Evolutionary conservation across 176 grass and related monocot genomes (phyloP).

Genomic region (Alloteropsis semialata): DNA sequence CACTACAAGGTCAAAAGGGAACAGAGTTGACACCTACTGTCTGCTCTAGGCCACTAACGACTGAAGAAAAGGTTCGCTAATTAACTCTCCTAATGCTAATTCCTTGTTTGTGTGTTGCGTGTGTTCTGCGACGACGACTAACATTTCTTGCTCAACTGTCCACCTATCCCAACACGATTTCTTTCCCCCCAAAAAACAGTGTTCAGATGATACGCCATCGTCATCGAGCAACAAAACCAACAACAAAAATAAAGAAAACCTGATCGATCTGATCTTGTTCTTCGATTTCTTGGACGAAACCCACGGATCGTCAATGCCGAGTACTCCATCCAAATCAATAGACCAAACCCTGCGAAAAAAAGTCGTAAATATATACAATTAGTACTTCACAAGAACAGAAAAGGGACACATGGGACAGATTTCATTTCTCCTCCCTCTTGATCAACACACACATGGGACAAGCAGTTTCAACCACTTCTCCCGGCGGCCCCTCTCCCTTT

Average conservation of each 20-base stretch:
- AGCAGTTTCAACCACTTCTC: conserved; percentile 15
- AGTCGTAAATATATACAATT: background rate
- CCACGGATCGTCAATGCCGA: background rate
- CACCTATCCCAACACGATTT: background rate
- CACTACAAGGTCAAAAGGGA: background rate
- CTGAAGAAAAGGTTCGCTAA: background rate
- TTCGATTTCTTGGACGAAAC: background rate
- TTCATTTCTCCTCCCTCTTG: background rate
- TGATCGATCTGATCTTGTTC: background rate
- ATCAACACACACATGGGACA: conserved; percentile 33
- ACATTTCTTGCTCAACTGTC: background rate
- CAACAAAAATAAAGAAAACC: background rate
- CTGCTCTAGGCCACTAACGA: background rate
- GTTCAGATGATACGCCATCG: background rate
- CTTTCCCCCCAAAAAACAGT: background rate
- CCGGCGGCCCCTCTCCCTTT: background rate
- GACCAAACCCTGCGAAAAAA: background rate
- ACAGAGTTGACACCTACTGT: background rate
- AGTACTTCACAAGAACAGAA: background rate
- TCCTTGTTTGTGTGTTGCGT: background rate
- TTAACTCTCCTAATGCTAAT: background rate
- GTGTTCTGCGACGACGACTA: background rate
- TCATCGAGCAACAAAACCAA: background rate
- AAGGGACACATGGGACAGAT: conserved; percentile 12
- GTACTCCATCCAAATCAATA: conserved; percentile 15